A percentile compares a stretch with the other conserved stretches of the same genome.
phyloP scores from a whole-genome alignment of 192 early-diverging fungal genomes.

The Coemansia sp. region DNA sequence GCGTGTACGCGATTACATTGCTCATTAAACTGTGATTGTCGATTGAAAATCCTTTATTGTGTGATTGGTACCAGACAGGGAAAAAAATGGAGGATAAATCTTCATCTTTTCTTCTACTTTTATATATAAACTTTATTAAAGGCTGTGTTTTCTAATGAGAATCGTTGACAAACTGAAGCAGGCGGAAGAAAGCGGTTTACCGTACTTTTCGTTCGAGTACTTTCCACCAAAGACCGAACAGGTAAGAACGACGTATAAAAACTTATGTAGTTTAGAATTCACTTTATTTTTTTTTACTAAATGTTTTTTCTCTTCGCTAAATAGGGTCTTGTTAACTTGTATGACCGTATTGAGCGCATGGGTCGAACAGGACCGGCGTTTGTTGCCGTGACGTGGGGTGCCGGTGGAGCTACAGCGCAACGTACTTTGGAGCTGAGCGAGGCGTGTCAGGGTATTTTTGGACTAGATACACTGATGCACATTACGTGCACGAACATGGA shows the following conservation, averaged over 20 bases:
- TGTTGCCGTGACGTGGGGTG: conserved; percentile 97
- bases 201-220: conserved; percentile 92
- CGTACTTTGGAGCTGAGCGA: conserved; percentile 86
- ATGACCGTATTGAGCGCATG: conserved; percentile 97
- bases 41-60: not conserved
- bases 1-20: conserved; percentile 36
- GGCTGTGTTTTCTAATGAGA: conserved; percentile 58
- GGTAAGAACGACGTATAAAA: conserved; percentile 38
- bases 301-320: not conserved
- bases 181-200: conserved; percentile 58
- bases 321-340: conserved; percentile 87
- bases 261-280: not conserved
- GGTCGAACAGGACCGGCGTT: conserved; percentile 89
- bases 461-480: conserved; percentile 94
- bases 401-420: conserved; percentile 89
- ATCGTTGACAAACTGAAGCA: conserved; percentile 70
- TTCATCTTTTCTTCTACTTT: not conserved
- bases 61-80: conserved; percentile 11
- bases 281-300: not conserved
- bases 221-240: conserved; percentile 98
- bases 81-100: conserved; percentile 1
- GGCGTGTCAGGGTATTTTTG: conserved; percentile 88
- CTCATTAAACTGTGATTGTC: not conserved
- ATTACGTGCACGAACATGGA: conserved; percentile 99
- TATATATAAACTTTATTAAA: not conserved